Conservation (phyloP, 176 grass and related monocot species). For the Aechmea fasciata region DNA sequence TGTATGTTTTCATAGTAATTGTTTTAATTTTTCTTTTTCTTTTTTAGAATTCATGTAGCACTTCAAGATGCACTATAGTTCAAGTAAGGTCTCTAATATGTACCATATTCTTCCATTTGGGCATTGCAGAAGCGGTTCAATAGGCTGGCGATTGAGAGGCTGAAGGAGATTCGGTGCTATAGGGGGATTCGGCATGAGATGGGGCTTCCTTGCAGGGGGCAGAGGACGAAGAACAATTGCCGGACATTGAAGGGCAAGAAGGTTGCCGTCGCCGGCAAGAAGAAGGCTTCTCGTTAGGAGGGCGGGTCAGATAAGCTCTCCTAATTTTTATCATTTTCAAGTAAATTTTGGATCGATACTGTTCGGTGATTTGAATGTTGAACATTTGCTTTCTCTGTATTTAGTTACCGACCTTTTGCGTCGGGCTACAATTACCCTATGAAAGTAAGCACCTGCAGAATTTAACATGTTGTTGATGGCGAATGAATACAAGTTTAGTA, state of each 20-base stretch:
- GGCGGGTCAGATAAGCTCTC: neutral
- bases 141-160: conserved; percentile 62
- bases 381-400: too few species aligned
- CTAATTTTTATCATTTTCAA: neutral
- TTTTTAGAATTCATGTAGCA: conserved; percentile 1
- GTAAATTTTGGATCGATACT: too few species aligned
- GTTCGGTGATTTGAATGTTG: too few species aligned
- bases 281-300: conserved; percentile 26
- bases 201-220: conserved; percentile 61
- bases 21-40: too few species aligned
- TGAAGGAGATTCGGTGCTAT: conserved; percentile 91
- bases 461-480: too few species aligned
- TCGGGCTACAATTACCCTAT: too few species aligned
- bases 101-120: conserved; percentile 5
- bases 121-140: conserved; percentile 73
- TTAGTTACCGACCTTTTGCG: too few species aligned
- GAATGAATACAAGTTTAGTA: too few species aligned
- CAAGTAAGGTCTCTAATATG: neutral
- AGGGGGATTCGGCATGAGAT: conserved; percentile 65
- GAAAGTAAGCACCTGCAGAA: too few species aligned
- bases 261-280: conserved; percentile 70
- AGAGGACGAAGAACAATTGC: conserved; percentile 91
- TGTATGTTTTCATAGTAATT: too few species aligned
- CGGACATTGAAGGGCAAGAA: conserved; percentile 82
- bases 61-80: conserved; percentile 6